Conservation (phyloP, 139 green algal genomes). For the Chlamydomonas eustigma region DNA sequence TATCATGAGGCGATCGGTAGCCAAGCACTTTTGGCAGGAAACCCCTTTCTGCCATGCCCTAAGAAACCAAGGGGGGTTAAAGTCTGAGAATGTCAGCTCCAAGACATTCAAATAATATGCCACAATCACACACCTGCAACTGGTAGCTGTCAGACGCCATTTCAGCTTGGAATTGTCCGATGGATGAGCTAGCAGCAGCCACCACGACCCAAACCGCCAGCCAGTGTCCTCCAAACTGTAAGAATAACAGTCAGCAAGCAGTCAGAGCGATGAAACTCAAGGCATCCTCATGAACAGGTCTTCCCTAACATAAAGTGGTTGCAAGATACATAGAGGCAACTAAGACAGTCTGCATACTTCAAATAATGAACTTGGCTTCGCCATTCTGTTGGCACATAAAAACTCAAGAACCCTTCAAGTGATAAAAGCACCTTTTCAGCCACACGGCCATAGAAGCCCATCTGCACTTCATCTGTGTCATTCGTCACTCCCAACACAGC, state of each 20-base stretch:
- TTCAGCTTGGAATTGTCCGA: slow-evolving; percentile 94
- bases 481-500: slow-evolving; percentile 66
- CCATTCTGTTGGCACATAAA: too few species aligned
- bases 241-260: not conserved
- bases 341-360: too few species aligned
- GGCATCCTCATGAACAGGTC: too few species aligned
- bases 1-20: slow-evolving; percentile 71
- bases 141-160: slow-evolving; percentile 93
- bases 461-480: slow-evolving; percentile 31
- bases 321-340: too few species aligned
- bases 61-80: too few species aligned
- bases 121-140: slow-evolving; percentile 35
- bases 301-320: too few species aligned
- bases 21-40: slow-evolving; percentile 80
- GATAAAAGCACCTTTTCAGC: slow-evolving; percentile 63
- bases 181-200: slow-evolving; percentile 80
- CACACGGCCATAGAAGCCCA: slow-evolving; percentile 82
- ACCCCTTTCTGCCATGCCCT: slow-evolving; percentile 94
- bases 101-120: too few species aligned
- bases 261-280: too few species aligned
- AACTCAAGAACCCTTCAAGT: too few species aligned
- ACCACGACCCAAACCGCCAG: slow-evolving; percentile 80
- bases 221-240: slow-evolving; percentile 78
- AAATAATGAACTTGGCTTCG: too few species aligned
- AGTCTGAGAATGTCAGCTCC: too few species aligned